Evolutionary conservation across 129 eudicot genomes (phyloP).

Genomic region (Tagetes patula): DNA sequence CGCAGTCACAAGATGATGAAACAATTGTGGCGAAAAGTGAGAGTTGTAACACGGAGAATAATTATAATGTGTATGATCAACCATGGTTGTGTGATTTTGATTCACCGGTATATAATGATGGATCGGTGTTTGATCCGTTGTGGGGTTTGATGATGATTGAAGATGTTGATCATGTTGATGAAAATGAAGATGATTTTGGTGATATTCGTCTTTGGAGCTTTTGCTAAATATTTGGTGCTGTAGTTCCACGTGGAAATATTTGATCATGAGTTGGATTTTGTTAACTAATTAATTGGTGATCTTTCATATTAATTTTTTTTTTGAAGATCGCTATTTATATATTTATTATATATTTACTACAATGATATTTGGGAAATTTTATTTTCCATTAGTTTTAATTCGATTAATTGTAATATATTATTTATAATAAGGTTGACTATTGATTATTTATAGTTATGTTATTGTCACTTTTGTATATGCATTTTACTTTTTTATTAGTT

Average conservation of each 20-base stretch:
- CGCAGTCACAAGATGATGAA: slow-evolving; percentile 35
- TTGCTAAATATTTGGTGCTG: slow-evolving; percentile 45
- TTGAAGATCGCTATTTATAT: no score
- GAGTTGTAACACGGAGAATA: background rate
- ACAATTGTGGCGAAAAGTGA: slow-evolving; percentile 15
- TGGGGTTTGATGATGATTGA: slow-evolving; percentile 31
- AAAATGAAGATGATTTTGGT: slow-evolving; percentile 37
- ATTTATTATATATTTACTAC: no score
- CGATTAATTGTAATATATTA: no score
- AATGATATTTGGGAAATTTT: no score
- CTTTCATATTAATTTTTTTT: no score
- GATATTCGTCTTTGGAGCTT: slow-evolving; percentile 86
- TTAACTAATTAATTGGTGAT: no score
- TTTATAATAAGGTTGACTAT: no score
- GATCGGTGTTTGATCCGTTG: slow-evolving; percentile 49
- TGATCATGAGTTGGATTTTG: no score
- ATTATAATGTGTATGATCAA: slow-evolving; percentile 13
- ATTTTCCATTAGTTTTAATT: no score
- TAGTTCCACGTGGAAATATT: slow-evolving; percentile 18
- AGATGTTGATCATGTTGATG: slow-evolving; percentile 4
- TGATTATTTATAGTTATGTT: no score
- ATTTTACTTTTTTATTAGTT: no score
- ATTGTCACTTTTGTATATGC: no score
- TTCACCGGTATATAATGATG: slow-evolving; percentile 58
- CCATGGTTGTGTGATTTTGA: slow-evolving; percentile 58